Evolutionary conservation across 2,329 filamentous ascomycete genomes (phyloP).

Genomic region (Colletotrichum coccodes): DNA sequence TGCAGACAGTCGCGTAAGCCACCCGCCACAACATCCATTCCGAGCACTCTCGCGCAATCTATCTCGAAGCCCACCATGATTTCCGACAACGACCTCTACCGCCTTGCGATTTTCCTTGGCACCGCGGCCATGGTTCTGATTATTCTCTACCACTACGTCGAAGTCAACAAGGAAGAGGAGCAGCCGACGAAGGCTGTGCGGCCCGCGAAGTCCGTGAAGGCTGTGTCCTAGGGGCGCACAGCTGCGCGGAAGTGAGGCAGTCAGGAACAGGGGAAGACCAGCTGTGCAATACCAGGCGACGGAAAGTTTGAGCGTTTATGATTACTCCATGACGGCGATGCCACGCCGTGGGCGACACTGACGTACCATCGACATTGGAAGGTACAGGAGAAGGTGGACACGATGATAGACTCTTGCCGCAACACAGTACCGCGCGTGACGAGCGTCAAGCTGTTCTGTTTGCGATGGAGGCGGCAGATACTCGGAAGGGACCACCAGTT

Average conservation of each 20-base stretch:
- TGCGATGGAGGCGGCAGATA: background rate
- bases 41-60: conserved; percentile 16
- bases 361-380: background rate
- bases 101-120: conserved; percentile 92
- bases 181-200: conserved; percentile 19
- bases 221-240: conserved; percentile 5
- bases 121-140: conserved; percentile 91
- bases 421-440: background rate
- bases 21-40: conserved; percentile 31
- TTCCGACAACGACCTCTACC: conserved; percentile 90
- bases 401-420: background rate
- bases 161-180: conserved; percentile 75
- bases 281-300: background rate
- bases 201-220: conserved; percentile 28
- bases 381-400: background rate
- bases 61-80: conserved; percentile 77
- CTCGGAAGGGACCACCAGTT: background rate
- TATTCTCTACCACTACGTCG: conserved; percentile 94
- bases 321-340: background rate
- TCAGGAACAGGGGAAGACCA: background rate
- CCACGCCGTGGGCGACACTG: background rate
- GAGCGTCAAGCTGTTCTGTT: background rate
- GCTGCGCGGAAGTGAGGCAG: background rate
- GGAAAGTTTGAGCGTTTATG: background rate
- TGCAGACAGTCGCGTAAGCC: conserved; percentile 21